Base-by-base conservation (phyloP, 345 rosid genomes). In the Isatis tinctoria region DNA sequence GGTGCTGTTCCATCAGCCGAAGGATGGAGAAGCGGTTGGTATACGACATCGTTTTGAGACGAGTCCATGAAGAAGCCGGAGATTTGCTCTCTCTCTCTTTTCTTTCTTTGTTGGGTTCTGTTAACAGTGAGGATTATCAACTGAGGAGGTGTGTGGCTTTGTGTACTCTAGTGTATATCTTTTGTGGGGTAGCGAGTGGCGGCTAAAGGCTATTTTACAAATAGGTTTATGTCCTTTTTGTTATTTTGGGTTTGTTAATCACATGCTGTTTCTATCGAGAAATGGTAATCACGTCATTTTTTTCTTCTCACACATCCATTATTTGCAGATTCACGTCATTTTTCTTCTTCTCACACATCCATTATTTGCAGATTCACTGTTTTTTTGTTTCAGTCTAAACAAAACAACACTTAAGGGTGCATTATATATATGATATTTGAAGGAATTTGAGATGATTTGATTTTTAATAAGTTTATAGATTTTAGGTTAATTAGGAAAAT, bases 1-100 rank as follows among this genome's bases (percentile, higher is more conserved):
- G 44, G 44, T 14, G n/a, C 53, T 2, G 53, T 63, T 63, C 10
- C 67, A 63, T 43, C 53, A 27, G 13, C 52, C 11, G 26, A 37
- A 22, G 78, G 56, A 0, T 49, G 43, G 65, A 70, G 57, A 70
- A 70, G 65, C 1, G 65, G 57, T 33, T 44, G 57, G 56, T 43
- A 0, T 30, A 32, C 57, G 74, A 16, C 65, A 16, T 18, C 70
- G 45, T 54, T 24, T 54, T 39, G 63, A 36, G 71, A 49, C 20
- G 71, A 66, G 60, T 35, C 71, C 71, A 66, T 66, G 73, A 48
- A 74, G 68, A 39, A 74, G 73, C 26, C 13, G 18, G 33, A 51
- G 40, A 17, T 33, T 16, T 4, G 12, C 41, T 57, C 61, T 53
- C 32, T 48, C 53, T 20, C 2, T 48, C 1, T 18, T 47, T 47